Base-by-base conservation (phyloP, 768 basidiomycete genomes). In the Exsudoporus frostii region DNA sequence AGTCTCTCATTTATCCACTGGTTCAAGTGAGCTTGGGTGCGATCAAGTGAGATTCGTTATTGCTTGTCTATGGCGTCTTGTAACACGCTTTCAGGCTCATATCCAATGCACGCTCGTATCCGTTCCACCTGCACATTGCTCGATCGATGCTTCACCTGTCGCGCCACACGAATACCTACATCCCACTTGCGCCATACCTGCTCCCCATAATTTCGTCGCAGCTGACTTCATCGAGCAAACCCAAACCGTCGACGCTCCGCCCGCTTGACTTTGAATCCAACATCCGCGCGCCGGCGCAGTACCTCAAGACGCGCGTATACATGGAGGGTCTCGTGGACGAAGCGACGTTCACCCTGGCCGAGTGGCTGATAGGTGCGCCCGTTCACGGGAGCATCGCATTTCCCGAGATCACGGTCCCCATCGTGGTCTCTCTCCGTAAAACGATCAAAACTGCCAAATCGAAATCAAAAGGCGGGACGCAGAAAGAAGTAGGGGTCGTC, bases 1-100 rank as follows among this genome's bases (percentile, higher is more conserved):
- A 85, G 64, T 80, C 90, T n/a, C 76, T 99, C 46, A 88, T 98
- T 50, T 98, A 96, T 69, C 97, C 97, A 9, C 79, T 99, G 19
- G 91, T 97, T 9, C 97, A 99, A 70, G 90, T 99, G 44, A 83
- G 92, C 50, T 73, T 98, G 49, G 97, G 97, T 27, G 90, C 93
- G 47, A 86, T 97, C 62, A 90, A 89, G 95, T 96, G 69, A 61
- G 86, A 7, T 4, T 13, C 6, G 14, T 41, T 53, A 54, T 34
- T 56, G 44, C 27, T 39, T 2, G 27, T 19, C 10, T 13, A 22
- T 11, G 17, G 5, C 1, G 9, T 19, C 17, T 15, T 2, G 15
- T 60, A 13, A 52, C 49, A 20, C 15, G n/a, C 34, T 29, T 51
- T 6, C 67, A 98, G 96, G 64, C 84, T 98, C 45, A 83, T 97